These are phyloP conservation scores for Onygenales sp. DNA, from an alignment of 2,329 filamentous ascomycete genomes.

Conservation along the genomic window DNA sequence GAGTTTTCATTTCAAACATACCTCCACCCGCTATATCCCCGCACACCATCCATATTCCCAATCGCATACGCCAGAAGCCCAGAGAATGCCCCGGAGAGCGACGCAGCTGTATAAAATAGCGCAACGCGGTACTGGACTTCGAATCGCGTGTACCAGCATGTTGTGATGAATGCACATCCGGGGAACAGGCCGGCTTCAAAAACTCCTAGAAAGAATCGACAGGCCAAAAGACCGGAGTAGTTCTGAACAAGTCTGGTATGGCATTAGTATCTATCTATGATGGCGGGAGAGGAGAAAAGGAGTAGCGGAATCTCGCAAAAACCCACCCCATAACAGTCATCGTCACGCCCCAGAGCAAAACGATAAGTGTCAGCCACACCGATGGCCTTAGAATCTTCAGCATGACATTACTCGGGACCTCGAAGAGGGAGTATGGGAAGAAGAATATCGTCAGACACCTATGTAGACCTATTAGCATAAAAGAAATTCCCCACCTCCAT, in stretches of 20 bases:
- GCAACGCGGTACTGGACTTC: background rate
- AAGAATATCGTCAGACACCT: background rate
- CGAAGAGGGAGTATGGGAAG: background rate
- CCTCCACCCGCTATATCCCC: background rate
- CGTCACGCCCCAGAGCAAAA: background rate
- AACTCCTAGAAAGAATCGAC: background rate
- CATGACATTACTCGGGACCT: background rate
- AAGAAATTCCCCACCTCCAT: too few species aligned
- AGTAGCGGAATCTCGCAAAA: background rate
- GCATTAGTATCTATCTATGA: too few species aligned
- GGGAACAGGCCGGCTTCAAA: background rate
- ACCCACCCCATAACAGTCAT: background rate
- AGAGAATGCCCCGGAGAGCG: background rate
- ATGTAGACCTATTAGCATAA: background rate
- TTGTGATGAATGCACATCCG: conserved; percentile 2
- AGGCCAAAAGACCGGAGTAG: background rate
- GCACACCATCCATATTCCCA: background rate
- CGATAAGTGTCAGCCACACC: background rate
- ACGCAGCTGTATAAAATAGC: background rate
- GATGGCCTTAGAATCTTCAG: background rate
- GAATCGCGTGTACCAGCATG: conserved; percentile 3
- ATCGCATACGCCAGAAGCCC: background rate
- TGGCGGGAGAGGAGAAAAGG: too few species aligned
- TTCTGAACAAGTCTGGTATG: background rate
- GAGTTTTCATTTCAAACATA: background rate